Evolutionary conservation across 306 rosid genomes (phyloP).

Genomic region (Medicago ruthenica): DNA sequence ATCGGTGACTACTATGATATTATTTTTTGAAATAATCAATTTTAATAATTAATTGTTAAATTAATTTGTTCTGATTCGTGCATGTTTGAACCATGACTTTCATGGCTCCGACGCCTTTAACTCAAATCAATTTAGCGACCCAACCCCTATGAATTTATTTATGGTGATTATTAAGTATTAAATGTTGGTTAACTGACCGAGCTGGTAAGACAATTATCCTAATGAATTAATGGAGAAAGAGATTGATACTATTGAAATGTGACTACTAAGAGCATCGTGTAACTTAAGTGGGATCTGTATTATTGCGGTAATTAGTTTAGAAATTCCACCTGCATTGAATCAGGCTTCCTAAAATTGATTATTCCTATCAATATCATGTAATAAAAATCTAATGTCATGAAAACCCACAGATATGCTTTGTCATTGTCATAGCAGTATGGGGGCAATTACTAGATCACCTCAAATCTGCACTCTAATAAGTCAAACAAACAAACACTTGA

Average conservation of each 20-base stretch:
- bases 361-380: neutral
- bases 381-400: neutral
- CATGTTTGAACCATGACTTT: no score
- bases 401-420: neutral
- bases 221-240: slow-evolving; percentile 4
- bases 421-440: slow-evolving; percentile 1
- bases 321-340: neutral
- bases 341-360: neutral
- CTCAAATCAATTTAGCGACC: no score
- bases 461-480: neutral
- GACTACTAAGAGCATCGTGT: slow-evolving; percentile 1
- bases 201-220: slow-evolving; percentile 11
- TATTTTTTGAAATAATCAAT: no score
- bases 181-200: neutral
- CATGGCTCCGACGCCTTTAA: no score
- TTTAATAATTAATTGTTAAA: no score
- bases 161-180: neutral
- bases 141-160: neutral
- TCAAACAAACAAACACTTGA: neutral
- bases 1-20: no score
- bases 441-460: neutral
- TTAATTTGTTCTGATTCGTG: no score
- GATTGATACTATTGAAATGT: slow-evolving; percentile 18
- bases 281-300: neutral
- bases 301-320: neutral